A percentile compares a stretch with the other conserved stretches of the same genome.
Conservation (phyloP, 164 flowering plant genomes). For the Taxillus chinensis region DNA sequence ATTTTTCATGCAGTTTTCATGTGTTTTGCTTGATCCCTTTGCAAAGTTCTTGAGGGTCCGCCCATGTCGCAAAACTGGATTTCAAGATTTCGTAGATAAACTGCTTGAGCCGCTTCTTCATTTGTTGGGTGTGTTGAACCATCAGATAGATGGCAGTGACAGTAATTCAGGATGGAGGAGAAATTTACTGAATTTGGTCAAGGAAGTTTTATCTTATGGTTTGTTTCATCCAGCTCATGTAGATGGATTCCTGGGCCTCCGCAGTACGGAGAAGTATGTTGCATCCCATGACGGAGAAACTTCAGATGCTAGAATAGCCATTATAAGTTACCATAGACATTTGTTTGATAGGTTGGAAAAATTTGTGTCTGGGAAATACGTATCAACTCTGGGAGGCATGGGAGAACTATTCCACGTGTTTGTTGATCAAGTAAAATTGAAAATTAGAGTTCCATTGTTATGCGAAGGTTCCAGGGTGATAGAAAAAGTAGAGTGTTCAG, state of each 20-base stretch:
- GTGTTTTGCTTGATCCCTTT: conserved; percentile 61
- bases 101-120: conserved; percentile 65
- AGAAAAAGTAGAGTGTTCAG: conserved; percentile 12
- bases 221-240: conserved; percentile 69
- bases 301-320: conserved; percentile 21
- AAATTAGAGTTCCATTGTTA: conserved; percentile 22
- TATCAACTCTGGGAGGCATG: conserved; percentile 24
- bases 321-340: conserved; percentile 76
- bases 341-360: conserved; percentile 55
- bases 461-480: conserved; percentile 15
- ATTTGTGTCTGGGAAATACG: conserved; percentile 30
- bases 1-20: conserved; percentile 28
- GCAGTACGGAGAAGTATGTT: conserved; percentile 28
- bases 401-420: conserved; percentile 60
- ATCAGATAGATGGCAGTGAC: conserved; percentile 8
- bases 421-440: conserved; percentile 39
- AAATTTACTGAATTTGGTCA: conserved; percentile 29
- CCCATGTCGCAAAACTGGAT: conserved; percentile 62
- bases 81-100: conserved; percentile 52
- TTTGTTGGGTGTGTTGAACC: conserved; percentile 26
- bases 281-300: conserved; percentile 18
- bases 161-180: conserved; percentile 10
- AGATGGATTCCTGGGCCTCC: conserved; percentile 63
- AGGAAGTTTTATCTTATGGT: conserved; percentile 61
- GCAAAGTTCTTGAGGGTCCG: conserved; percentile 55